Base-by-base conservation (phyloP, 345 rosid species). In the Mangifera indica region DNA sequence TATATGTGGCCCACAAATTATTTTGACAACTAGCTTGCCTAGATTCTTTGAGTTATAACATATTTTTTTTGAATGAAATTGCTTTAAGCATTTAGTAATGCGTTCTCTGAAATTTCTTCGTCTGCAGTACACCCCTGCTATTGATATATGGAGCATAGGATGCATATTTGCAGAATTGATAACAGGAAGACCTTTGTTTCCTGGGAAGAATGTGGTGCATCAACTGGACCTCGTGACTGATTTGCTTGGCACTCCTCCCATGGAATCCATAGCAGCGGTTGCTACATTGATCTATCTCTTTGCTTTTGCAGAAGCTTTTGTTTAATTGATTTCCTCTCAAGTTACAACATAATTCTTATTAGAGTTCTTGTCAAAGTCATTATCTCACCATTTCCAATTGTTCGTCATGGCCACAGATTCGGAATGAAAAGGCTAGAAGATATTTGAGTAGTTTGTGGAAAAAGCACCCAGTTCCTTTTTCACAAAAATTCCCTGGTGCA, bases 121-220 rank as follows among this genome's bases (percentile, higher is more conserved):
- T 73, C 46, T 85, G 86, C 97, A 92, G 99, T 90, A 95, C 87
- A 95, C 99, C 9, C 99, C 99, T 55, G 97, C 98, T 46, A 90
- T 92, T 72, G 99, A 95, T 84, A 91, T 88, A 68, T 95, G 99
- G 99, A 92, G 99, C 82, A 88, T 95, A 70, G 99, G 99, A 42
- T 95, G 99, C 80, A 95, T 95, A 84, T 95, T 88, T 84, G 98
- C 93, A 2, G 99, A 95, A 83, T 82, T 95, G 90, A 77, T 95
- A 32, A 91, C 89, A 0, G 98, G 97, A 51, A 89, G 88, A 70
- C 97, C 99, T 1, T 81, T 95, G 85, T 95, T 95, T 78, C 96
- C 98, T 52, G 99, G 99, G 66, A 95, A 91, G 85, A 91, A 95
- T 79, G 99, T 95, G 60, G 97, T 83, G 54, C 92, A 95, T 67